Base-by-base conservation (phyloP, 2,329 filamentous ascomycete genomes). In the Trichoderma polysporum region DNA sequence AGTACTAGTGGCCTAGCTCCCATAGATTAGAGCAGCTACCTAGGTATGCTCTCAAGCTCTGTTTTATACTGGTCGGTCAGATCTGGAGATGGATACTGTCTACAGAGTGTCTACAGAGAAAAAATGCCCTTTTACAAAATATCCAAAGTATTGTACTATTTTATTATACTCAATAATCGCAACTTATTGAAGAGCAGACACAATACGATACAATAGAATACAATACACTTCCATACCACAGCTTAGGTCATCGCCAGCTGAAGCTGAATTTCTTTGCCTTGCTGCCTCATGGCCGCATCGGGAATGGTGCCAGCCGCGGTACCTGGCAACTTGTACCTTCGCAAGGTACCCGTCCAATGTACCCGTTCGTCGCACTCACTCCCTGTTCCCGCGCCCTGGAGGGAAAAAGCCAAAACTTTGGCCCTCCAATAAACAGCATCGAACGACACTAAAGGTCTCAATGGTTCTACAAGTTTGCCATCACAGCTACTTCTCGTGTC, bases 201-300 rank as follows among this genome's bases (percentile, higher is more conserved):
- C n/a, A n/a, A n/a, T n/a, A n/a, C n/a, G n/a, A 9, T 35, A 35
- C 4, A 12, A 35, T 6, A 35, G 33, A 35, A 22, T 45, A 12
- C n/a, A 15, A 22, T 10, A 35, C n/a, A 53, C 8, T 10, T 53
- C 27, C 7, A 19, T 58, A 13, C 17, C 7, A 19, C 17, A 35
- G 3, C 27, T n/a, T n/a, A n/a, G n/a, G n/a, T 3, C 45, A 31
- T 29, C n/a, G 13, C 10, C 15, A 53, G 45, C 59, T 25, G 25
- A 12, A 62, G 59, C 59, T 31, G 27, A 47, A 22, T 13, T 47
- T 61, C 29, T 50, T 27, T 71, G 77, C 76, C 74, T 76, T 76
- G 71, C 72, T 73, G 76, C 76, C 75, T 77, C 70, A 73, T 45
- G 58, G 19, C 63, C 56, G 65, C 68, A 74, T 74, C 71, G 70